phyloP scores from a whole-genome alignment of 495 filamentous ascomycete genomes.

The Penicillium soppii region DNA sequence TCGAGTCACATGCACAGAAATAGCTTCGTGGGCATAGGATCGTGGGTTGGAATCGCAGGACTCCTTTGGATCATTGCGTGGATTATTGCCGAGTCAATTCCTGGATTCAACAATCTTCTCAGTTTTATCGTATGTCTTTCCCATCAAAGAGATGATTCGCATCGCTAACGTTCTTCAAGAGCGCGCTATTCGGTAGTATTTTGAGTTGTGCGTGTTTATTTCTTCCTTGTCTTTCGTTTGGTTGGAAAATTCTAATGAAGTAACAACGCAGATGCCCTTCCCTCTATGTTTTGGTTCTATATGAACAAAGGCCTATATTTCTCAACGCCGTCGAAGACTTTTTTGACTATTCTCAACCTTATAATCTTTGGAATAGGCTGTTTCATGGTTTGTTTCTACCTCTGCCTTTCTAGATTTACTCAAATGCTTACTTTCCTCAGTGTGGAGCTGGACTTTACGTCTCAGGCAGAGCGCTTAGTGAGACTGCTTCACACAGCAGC shows the following conservation, averaged over 20 bases:
- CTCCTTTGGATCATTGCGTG: conserved; percentile 59
- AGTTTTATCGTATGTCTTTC: conserved; percentile 27
- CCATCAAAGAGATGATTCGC: background rate
- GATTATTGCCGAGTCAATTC: conserved; percentile 68
- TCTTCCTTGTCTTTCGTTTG: too few relatives aligned
- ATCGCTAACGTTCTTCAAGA: conserved; percentile 14
- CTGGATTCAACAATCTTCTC: conserved; percentile 64
- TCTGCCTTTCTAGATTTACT: background rate
- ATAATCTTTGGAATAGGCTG: conserved; percentile 50
- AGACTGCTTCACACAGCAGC: conserved; percentile 24
- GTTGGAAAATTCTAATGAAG: conserved; percentile 6
- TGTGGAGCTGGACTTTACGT: conserved; percentile 39
- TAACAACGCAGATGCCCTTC: conserved; percentile 34
- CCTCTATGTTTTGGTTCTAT: conserved; percentile 37
- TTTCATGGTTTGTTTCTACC: conserved; percentile 22
- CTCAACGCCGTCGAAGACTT: conserved; percentile 38
- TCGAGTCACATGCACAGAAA: conserved; percentile 56
- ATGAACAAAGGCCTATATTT: conserved; percentile 55
- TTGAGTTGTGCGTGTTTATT: conserved; percentile 30
- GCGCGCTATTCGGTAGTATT: conserved; percentile 34
- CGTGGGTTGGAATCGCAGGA: conserved; percentile 56
- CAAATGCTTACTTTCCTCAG: conserved; percentile 13
- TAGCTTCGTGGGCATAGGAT: conserved; percentile 42
- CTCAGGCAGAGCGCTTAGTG: conserved; percentile 33
- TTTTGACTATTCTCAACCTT: conserved; percentile 45